These are phyloP conservation scores for Populus trichocarpa DNA, from an alignment of 441 rosid genomes.

Conservation along the genomic window DNA sequence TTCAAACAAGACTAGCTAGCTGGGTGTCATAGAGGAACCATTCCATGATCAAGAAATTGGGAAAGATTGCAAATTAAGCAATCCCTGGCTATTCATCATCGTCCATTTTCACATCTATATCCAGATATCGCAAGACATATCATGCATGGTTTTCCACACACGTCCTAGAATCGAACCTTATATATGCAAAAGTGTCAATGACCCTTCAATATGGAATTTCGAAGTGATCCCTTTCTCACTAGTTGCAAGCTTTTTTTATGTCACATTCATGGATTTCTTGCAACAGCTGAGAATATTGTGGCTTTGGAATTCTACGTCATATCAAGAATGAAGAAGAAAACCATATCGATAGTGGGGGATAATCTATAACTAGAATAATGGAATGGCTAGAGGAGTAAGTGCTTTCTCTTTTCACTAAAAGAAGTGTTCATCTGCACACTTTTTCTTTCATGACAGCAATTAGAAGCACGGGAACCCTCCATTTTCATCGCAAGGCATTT, in stretches of 20 bases:
- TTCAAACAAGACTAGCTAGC: neutral
- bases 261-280: neutral
- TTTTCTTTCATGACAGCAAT: neutral
- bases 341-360: neutral
- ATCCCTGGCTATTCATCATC: too few relatives aligned
- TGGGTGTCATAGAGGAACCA: neutral
- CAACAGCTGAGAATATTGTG: neutral
- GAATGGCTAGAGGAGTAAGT: neutral
- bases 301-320: neutral
- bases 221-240: neutral
- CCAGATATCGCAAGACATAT: neutral
- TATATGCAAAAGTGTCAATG: neutral
- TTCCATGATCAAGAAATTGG: neutral
- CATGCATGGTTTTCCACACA: neutral
- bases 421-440: neutral
- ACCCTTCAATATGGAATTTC: neutral
- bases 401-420: neutral
- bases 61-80: too few relatives aligned
- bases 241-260: neutral
- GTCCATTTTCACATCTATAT: too few relatives aligned
- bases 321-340: neutral
- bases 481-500: neutral
- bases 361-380: too few relatives aligned
- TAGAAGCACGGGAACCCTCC: neutral
- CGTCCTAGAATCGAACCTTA: neutral